A percentile compares a stretch with the other conserved stretches of the same genome.
Conservation (phyloP, 164 flowering plant species). For the Stephania japonica region DNA sequence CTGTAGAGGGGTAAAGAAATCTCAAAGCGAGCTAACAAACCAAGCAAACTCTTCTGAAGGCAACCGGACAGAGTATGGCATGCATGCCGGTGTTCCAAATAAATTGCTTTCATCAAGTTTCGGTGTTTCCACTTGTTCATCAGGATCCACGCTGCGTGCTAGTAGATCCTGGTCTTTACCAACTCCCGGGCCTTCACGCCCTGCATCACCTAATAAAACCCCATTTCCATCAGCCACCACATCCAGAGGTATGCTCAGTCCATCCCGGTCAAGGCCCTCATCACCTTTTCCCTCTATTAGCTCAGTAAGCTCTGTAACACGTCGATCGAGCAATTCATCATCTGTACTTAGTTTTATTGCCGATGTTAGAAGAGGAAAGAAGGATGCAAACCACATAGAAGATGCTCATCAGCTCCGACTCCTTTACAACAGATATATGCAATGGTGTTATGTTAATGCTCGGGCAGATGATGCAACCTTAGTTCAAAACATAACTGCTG, state of each 20-base stretch:
- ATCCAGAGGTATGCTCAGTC: slow-evolving; percentile 60
- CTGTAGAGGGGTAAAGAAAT: slow-evolving; percentile 37
- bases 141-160: slow-evolving; percentile 30
- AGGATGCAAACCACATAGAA: slow-evolving; percentile 57
- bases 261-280: slow-evolving; percentile 58
- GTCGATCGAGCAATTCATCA: slow-evolving; percentile 46
- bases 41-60: slow-evolving; percentile 27
- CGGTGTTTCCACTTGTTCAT: slow-evolving; percentile 23
- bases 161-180: slow-evolving; percentile 50
- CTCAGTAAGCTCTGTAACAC: slow-evolving; percentile 21
- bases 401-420: slow-evolving; percentile 85
- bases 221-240: slow-evolving; percentile 32
- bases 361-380: slow-evolving; percentile 72
- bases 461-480: slow-evolving; percentile 47
- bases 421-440: slow-evolving; percentile 72
- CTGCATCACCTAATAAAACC: slow-evolving; percentile 51
- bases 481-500: slow-evolving; percentile 53
- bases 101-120: slow-evolving; percentile 19
- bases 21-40: slow-evolving; percentile 38
- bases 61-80: slow-evolving; percentile 24
- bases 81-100: slow-evolving; percentile 21
- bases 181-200: slow-evolving; percentile 36
- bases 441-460: slow-evolving; percentile 85
- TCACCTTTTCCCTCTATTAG: slow-evolving; percentile 20
- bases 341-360: slow-evolving; percentile 81